phyloP scores from a whole-genome alignment of 768 basidiomycete species.

The Myochromella boudieri region DNA sequence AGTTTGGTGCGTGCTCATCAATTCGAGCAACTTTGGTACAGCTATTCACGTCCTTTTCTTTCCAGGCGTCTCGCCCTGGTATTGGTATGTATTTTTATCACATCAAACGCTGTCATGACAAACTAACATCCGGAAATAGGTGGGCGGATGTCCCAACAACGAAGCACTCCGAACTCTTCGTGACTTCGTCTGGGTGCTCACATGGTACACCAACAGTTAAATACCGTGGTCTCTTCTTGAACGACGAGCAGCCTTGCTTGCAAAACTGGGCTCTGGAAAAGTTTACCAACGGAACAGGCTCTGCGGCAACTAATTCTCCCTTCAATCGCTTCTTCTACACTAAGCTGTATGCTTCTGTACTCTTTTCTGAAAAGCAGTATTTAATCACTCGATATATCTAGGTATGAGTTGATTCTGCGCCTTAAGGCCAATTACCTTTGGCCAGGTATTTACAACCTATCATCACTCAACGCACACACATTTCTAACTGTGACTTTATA shows the following conservation, averaged over 20 bases:
- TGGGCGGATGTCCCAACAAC: slow-evolving; percentile 74
- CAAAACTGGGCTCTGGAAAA: slow-evolving; percentile 70
- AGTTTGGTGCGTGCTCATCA: slow-evolving; percentile 47
- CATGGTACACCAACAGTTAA: slow-evolving; percentile 71
- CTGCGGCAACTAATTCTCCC: slow-evolving; percentile 46
- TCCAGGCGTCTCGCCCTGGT: slow-evolving; percentile 68
- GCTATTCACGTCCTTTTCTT: background rate
- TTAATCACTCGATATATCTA: slow-evolving; percentile 18
- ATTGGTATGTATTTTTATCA: slow-evolving; percentile 40
- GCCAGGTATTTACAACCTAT: slow-evolving; percentile 45
- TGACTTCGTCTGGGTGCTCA: slow-evolving; percentile 41
- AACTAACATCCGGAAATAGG: slow-evolving; percentile 32
- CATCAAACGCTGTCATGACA: background rate
- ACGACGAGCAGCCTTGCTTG: slow-evolving; percentile 73
- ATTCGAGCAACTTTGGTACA: background rate
- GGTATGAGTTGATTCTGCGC: slow-evolving; percentile 68
- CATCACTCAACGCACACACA: background rate
- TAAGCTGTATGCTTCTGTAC: slow-evolving; percentile 42
- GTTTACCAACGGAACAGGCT: slow-evolving; percentile 63
- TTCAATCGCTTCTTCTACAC: slow-evolving; percentile 64
- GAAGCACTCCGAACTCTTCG: slow-evolving; percentile 48
- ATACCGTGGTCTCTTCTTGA: slow-evolving; percentile 72
- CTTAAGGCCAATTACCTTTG: slow-evolving; percentile 71
- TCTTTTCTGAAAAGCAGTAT: background rate
- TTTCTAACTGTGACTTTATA: slow-evolving; percentile 15